Evolutionary conservation across 305 asterid genomes (phyloP).

Genomic region (Euphrasia arctica): DNA sequence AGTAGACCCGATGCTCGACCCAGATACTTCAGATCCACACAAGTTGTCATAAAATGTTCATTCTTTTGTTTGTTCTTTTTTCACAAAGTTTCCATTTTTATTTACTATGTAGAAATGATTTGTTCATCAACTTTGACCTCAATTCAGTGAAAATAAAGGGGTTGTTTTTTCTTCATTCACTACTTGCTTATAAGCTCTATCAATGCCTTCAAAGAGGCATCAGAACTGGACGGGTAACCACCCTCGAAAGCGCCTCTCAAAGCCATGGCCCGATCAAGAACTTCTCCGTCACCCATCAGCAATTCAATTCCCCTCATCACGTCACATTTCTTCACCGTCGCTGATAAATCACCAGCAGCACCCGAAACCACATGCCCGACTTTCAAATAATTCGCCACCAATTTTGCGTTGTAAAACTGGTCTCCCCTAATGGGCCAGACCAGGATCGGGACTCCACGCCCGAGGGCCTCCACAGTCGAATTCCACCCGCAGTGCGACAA

Average conservation of each 20-base stretch:
- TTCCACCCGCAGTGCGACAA: constrained; percentile 81
- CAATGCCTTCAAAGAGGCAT: constrained; percentile 43
- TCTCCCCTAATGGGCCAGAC: constrained; percentile 88
- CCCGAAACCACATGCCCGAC: constrained; percentile 38
- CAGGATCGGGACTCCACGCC: constrained; percentile 55
- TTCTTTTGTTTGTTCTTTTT: not conserved
- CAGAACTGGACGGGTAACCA: constrained; percentile 55
- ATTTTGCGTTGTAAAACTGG: constrained; percentile 53
- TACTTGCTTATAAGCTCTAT: constrained; percentile 34
- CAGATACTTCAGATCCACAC: constrained; percentile 37
- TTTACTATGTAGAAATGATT: not conserved
- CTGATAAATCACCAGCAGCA: constrained; percentile 35
- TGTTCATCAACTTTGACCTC: not conserved
- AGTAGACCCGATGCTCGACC: constrained; percentile 45
- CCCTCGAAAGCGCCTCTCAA: constrained; percentile 33
- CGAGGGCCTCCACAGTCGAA: constrained; percentile 61
- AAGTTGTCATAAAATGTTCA: constrained; percentile 24
- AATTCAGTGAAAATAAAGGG: constrained; percentile 13
- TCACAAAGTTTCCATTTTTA: not conserved
- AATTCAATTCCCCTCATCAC: constrained; percentile 45
- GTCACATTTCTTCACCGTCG: constrained; percentile 40
- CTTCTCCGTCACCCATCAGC: constrained; percentile 51
- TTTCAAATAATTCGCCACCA: constrained; percentile 41
- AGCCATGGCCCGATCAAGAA: constrained; percentile 32
- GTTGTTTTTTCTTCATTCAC: not conserved